Conservation (phyloP, 2,329 filamentous ascomycete species). For the Alternaria dauci region DNA sequence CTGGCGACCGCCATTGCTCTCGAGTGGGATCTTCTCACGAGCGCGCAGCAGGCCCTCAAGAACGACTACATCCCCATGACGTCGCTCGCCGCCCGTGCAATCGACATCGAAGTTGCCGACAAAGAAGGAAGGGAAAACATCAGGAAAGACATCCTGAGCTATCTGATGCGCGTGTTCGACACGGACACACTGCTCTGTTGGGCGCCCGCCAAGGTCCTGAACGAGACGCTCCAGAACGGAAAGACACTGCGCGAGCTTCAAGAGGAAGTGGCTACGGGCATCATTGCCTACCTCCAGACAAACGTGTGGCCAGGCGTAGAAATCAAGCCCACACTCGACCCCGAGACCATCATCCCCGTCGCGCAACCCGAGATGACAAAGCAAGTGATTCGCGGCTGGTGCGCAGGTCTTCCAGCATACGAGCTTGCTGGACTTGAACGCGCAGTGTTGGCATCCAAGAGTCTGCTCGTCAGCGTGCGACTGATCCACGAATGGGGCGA, state of each 20-base stretch:
- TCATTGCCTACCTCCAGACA: constrained; percentile 74
- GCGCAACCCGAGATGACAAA: constrained; percentile 77
- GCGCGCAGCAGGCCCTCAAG: constrained; percentile 82
- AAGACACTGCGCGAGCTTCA: constrained; percentile 76
- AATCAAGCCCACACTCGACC: constrained; percentile 82
- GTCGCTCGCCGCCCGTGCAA: constrained; percentile 80
- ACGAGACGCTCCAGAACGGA: constrained; percentile 56
- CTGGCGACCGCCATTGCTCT: constrained; percentile 86
- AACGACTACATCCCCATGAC: constrained; percentile 91
- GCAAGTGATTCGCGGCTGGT: constrained; percentile 80
- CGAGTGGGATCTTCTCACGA: constrained; percentile 89
- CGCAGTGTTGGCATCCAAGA: constrained; percentile 85
- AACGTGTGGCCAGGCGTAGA: constrained; percentile 85
- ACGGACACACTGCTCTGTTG: constrained; percentile 95
- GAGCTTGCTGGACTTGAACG: constrained; percentile 89
- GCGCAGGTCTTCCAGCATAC: constrained; percentile 74
- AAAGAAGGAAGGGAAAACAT: constrained; percentile 59
- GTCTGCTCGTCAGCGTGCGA: constrained; percentile 77
- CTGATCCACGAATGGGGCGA: constrained; percentile 89
- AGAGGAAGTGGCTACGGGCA: constrained; percentile 70
- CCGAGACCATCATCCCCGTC: constrained; percentile 77
- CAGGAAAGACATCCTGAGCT: constrained; percentile 70
- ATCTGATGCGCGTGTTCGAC: constrained; percentile 83
- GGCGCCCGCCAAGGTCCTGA: constrained; percentile 67
- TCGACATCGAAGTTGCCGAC: constrained; percentile 81